These are phyloP conservation scores for Clathrus columnatus DNA, from an alignment of 768 basidiomycete genomes.

Conservation along the genomic window DNA sequence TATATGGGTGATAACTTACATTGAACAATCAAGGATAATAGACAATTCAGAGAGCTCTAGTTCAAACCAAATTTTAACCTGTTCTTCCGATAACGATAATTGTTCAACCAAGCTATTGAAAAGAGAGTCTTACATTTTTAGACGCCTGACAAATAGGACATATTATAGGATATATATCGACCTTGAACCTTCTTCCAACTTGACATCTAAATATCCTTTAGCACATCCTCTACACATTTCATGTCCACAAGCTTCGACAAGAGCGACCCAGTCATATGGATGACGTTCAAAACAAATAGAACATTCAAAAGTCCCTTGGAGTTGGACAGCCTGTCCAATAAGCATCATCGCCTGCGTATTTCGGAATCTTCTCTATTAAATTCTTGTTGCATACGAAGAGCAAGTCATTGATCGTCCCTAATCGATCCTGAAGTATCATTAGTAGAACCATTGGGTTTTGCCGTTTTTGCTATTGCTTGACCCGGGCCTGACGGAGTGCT, in stretches of 20 bases:
- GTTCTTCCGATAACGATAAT: slow-evolving; percentile 36
- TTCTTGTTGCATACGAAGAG: slow-evolving; percentile 25
- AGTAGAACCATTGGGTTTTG: too few species aligned
- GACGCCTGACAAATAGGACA: slow-evolving; percentile 48
- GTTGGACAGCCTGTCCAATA: slow-evolving; percentile 19
- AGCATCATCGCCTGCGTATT: slow-evolving; percentile 24
- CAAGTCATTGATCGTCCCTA: too few species aligned
- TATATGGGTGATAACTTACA: slow-evolving; percentile 25
- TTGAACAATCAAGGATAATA: slow-evolving; percentile 39
- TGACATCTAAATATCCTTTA: slow-evolving; percentile 30
- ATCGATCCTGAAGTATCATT: too few species aligned
- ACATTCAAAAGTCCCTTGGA: slow-evolving; percentile 39
- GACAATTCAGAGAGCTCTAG: slow-evolving; percentile 39
- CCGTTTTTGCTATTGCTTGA: too few species aligned
- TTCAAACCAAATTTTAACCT: slow-evolving; percentile 35
- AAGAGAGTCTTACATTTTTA: slow-evolving; percentile 22
- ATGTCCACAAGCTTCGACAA: slow-evolving; percentile 40
- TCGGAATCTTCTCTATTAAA: slow-evolving; percentile 34
- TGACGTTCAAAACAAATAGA: slow-evolving; percentile 46
- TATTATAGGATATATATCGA: slow-evolving; percentile 48
- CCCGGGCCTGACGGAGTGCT: too few species aligned
- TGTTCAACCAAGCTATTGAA: slow-evolving; percentile 33
- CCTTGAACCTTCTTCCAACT: slow-evolving; percentile 44
- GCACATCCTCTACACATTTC: slow-evolving; percentile 48
- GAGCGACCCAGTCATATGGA: slow-evolving; percentile 33